Conservation (phyloP, 2,329 filamentous ascomycete genomes). For the Chaetothyriales sp. region DNA sequence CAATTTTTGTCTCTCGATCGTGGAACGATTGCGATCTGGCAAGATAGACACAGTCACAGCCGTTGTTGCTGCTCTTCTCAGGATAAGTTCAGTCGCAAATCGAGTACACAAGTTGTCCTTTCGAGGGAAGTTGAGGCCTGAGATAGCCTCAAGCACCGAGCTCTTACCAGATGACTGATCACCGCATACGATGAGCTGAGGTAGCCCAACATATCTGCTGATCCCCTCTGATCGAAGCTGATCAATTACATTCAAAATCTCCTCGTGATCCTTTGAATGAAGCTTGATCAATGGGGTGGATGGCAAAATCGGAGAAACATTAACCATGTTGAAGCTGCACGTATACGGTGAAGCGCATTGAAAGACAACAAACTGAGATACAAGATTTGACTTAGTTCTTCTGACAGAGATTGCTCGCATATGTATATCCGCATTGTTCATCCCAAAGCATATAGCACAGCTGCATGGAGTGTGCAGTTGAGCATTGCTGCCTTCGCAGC, state of each 20-base stretch:
- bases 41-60: constrained; percentile 13
- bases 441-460: too few relatives aligned
- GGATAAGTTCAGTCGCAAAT: constrained; percentile 22
- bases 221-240: constrained; percentile 40
- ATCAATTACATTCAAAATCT: constrained; percentile 46
- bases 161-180: constrained; percentile 23
- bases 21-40: constrained; percentile 9
- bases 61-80: constrained; percentile 6
- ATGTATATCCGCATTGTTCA: neutral
- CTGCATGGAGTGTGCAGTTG: too few relatives aligned
- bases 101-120: constrained; percentile 22
- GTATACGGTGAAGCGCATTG: too few relatives aligned
- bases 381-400: neutral
- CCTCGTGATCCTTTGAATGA: constrained; percentile 17
- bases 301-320: neutral
- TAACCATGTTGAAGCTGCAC: neutral
- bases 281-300: constrained; percentile 8
- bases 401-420: neutral
- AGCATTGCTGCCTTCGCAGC: neutral
- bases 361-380: neutral
- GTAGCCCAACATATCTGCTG: constrained; percentile 26
- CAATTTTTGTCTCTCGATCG: constrained; percentile 10
- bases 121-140: constrained; percentile 19
- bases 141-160: constrained; percentile 22
- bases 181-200: constrained; percentile 24